phyloP scores from a whole-genome alignment of 1,284 basidiomycete species.

The Microbotryum scabiosae region DNA sequence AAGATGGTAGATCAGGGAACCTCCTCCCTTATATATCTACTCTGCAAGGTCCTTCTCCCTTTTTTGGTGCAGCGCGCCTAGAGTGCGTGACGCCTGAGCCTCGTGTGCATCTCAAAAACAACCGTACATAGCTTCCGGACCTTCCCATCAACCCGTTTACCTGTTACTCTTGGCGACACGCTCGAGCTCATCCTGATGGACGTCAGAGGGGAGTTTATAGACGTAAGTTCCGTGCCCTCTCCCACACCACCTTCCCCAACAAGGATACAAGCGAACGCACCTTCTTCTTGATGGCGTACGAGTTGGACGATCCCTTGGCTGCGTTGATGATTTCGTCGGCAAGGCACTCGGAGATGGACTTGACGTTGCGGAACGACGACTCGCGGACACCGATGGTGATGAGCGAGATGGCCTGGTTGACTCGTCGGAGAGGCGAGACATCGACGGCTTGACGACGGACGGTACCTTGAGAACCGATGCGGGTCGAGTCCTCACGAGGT shows the following conservation, averaged over 20 bases:
- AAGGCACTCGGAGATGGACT: conserved; percentile 66
- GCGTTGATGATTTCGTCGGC: conserved; percentile 99
- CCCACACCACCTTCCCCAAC: not conserved
- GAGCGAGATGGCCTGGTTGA: conserved; percentile 95
- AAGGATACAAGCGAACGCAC: conserved; percentile 47
- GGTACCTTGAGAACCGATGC: conserved; percentile 99
- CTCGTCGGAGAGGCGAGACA: conserved; percentile 94
- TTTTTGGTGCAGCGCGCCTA: too few species aligned
- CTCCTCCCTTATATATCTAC: too few species aligned
- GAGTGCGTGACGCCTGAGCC: too few species aligned
- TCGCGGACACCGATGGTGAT: conserved; percentile 96
- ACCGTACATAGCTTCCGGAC: not conserved
- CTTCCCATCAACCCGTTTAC: conserved; percentile 46
- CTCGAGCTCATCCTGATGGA: conserved; percentile 64
- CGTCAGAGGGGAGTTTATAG: not conserved
- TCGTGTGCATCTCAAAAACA: not conserved
- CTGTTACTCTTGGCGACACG: conserved; percentile 99
- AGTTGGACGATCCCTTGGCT: conserved; percentile 99
- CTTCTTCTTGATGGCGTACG: conserved; percentile 93
- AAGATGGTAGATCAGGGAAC: too few species aligned
- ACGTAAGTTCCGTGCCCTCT: not conserved
- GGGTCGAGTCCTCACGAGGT: conserved; percentile 98
- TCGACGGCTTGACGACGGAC: conserved; percentile 99
- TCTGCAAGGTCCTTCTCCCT: too few species aligned
- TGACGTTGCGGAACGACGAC: conserved; percentile 99